Evolutionary conservation across 768 basidiomycete species (phyloP).

Genomic region (Kwoniella shandongensis): DNA sequence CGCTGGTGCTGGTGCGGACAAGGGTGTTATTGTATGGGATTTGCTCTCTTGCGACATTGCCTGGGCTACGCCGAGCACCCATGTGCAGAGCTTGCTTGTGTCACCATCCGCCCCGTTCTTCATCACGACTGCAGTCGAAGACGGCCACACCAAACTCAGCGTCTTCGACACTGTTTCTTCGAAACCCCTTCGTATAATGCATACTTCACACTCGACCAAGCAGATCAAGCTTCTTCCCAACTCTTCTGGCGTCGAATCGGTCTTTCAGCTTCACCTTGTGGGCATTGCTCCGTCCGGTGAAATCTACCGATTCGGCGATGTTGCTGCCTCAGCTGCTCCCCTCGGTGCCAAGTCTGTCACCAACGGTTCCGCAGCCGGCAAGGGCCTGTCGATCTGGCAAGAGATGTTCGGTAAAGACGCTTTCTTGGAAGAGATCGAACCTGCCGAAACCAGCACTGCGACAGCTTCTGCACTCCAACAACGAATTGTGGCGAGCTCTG

Average conservation of each 20-base stretch:
- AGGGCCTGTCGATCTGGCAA: slow-evolving; percentile 70
- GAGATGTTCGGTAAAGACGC: slow-evolving; percentile 86
- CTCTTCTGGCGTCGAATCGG: neutral
- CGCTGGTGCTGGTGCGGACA: slow-evolving; percentile 54
- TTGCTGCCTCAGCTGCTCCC: slow-evolving; percentile 22
- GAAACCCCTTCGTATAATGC: slow-evolving; percentile 9
- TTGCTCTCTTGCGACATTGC: slow-evolving; percentile 49
- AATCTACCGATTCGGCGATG: slow-evolving; percentile 50
- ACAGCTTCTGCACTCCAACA: slow-evolving; percentile 41
- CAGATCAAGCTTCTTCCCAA: slow-evolving; percentile 10
- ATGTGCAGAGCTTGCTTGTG: neutral
- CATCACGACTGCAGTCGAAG: neutral
- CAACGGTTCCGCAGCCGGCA: slow-evolving; percentile 46
- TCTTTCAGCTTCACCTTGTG: slow-evolving; percentile 29
- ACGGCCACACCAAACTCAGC: neutral
- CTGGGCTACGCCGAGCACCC: slow-evolving; percentile 7
- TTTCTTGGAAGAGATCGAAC: slow-evolving; percentile 53
- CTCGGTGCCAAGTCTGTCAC: slow-evolving; percentile 58
- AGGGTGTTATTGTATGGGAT: slow-evolving; percentile 53
- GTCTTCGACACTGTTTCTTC: slow-evolving; percentile 16
- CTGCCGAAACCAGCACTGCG: slow-evolving; percentile 31
- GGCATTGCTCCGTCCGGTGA: slow-evolving; percentile 40
- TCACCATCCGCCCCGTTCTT: slow-evolving; percentile 10
- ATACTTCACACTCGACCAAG: slow-evolving; percentile 1
- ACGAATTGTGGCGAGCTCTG: slow-evolving; percentile 48